Percentiles rank a stretch among this genome's conserved stretches.
phyloP scores from a whole-genome alignment of 495 filamentous ascomycete genomes.

The Aspergillus incahuasiensis region DNA sequence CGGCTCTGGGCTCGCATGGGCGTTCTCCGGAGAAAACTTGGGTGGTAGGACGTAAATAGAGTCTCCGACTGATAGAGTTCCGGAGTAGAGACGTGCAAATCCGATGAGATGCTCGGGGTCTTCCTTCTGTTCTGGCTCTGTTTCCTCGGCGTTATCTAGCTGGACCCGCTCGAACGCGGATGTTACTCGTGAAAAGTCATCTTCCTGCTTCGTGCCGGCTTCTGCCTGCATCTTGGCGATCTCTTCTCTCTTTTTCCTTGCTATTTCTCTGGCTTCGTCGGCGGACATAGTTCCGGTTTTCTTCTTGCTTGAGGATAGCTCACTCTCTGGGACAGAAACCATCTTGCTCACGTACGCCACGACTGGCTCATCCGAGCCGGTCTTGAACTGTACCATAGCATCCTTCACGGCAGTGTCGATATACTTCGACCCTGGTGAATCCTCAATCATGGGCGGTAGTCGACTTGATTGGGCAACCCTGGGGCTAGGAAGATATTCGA shows the following conservation, averaged over 20 bases:
- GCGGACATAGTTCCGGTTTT: constrained; percentile 62
- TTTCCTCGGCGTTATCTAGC: constrained; percentile 42
- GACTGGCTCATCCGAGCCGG: constrained; percentile 62
- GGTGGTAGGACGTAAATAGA: constrained; percentile 84
- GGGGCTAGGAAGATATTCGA: constrained; percentile 89
- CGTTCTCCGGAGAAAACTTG: constrained; percentile 80
- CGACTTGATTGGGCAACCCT: constrained; percentile 75
- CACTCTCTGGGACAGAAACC: constrained; percentile 89
- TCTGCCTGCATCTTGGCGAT: constrained; percentile 71
- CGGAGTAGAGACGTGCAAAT: constrained; percentile 90
- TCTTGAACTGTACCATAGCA: constrained; percentile 79
- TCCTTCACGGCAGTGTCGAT: constrained; percentile 64
- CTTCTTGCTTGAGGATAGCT: constrained; percentile 75
- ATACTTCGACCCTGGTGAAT: constrained; percentile 71
- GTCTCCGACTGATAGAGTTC: constrained; percentile 84
- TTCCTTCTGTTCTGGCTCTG: constrained; percentile 43
- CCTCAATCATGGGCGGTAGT: constrained; percentile 69
- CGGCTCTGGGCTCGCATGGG: constrained; percentile 70
- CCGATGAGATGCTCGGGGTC: constrained; percentile 89
- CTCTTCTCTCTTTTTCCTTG: constrained; percentile 81
- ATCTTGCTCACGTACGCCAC: constrained; percentile 98
- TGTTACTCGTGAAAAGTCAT: constrained; percentile 43
- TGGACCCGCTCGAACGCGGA: constrained; percentile 31
- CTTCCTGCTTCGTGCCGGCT: constrained; percentile 38
- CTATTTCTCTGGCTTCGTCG: constrained; percentile 85